A percentile compares a stretch with the other conserved stretches of the same genome.
These are phyloP conservation scores for Metschnikowia similis DNA, from an alignment of 805 yeast genomes.

Conservation along the genomic window DNA sequence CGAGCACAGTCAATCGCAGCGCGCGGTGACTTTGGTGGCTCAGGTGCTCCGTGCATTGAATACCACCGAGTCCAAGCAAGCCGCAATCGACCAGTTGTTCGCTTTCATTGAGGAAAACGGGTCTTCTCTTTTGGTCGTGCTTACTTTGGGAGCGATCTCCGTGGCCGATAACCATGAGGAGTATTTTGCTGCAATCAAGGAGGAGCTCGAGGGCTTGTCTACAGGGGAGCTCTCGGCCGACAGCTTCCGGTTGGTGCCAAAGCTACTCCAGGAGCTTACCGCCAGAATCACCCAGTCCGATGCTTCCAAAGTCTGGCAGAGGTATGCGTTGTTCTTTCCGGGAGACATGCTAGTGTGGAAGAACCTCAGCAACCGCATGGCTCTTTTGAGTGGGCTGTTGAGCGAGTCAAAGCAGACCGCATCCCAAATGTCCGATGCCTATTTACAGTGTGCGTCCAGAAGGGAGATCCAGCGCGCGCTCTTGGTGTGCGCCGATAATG, in stretches of 20 bases:
- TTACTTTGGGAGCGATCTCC: conserved; percentile 77
- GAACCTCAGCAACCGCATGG: conserved; percentile 50
- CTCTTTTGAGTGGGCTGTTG: conserved; percentile 54
- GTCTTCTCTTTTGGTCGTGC: conserved; percentile 58
- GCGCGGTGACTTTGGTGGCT: conserved; percentile 67
- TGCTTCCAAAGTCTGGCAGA: conserved; percentile 49
- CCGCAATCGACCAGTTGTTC: conserved; percentile 81
- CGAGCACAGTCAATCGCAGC: conserved; percentile 51
- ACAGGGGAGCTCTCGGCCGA: conserved; percentile 49
- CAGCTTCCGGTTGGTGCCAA: conserved; percentile 52
- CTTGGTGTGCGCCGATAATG: conserved; percentile 50
- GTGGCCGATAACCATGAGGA: conserved; percentile 57
- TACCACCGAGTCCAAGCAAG: conserved; percentile 72
- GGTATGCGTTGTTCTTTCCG: conserved; percentile 73
- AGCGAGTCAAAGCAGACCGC: conserved; percentile 50
- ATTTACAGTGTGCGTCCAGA: conserved; percentile 43
- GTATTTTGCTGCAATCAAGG: conserved; percentile 59
- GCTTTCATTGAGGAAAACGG: conserved; percentile 61
- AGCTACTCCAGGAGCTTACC: conserved; percentile 50
- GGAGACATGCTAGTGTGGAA: conserved; percentile 66
- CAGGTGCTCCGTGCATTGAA: conserved; percentile 76
- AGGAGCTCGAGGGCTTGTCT: conserved; percentile 56
- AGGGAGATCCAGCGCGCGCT: conserved; percentile 65
- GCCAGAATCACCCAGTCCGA: conserved; percentile 28
- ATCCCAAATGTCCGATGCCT: conserved; percentile 48